Percentiles rank a stretch among this genome's conserved stretches.
Conservation (phyloP, 2,329 filamentous ascomycete species). For the Metarhizium brunneum region DNA sequence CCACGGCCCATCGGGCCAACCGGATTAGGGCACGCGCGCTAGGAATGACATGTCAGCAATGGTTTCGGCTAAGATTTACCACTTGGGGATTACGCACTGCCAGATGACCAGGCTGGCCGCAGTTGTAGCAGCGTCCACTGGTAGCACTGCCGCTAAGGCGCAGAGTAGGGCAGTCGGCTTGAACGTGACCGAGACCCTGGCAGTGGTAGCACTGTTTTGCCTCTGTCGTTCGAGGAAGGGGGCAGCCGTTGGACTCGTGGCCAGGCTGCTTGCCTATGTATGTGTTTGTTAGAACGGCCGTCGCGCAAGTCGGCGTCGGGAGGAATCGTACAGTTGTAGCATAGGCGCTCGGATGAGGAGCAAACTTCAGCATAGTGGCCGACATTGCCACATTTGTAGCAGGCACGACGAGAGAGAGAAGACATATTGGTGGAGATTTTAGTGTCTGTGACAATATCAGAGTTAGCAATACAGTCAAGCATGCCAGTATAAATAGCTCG, state of each 20-base stretch:
- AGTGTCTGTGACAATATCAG: not conserved
- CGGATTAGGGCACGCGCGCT: conserved; percentile 79
- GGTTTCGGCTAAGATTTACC: not conserved
- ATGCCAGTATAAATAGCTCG: not conserved
- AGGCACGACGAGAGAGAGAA: conserved; percentile 72
- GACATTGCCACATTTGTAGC: conserved; percentile 77
- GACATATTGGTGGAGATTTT: conserved; percentile 47
- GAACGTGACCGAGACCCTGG: conserved; percentile 95
- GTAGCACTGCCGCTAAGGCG: conserved; percentile 76
- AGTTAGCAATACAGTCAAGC: not conserved
- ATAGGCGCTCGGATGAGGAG: conserved; percentile 94
- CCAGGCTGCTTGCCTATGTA: conserved; percentile 70
- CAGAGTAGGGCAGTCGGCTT: conserved; percentile 96
- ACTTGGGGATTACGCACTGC: conserved; percentile 50
- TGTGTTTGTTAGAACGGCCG: not conserved
- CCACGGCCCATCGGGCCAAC: conserved; percentile 56
- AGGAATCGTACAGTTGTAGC: conserved; percentile 84
- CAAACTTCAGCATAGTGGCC: conserved; percentile 83
- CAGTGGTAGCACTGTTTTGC: conserved; percentile 99
- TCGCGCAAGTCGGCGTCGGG: not conserved
- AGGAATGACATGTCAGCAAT: conserved; percentile 9
- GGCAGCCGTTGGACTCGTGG: conserved; percentile 97
- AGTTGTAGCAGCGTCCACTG: conserved; percentile 92
- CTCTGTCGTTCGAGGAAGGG: conserved; percentile 91
- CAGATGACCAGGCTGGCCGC: conserved; percentile 85